Evolutionary conservation across 495 filamentous ascomycete genomes (phyloP), one percentile per base, ranked within the genome.

Genomic region (Xylaria nigripes): DNA sequence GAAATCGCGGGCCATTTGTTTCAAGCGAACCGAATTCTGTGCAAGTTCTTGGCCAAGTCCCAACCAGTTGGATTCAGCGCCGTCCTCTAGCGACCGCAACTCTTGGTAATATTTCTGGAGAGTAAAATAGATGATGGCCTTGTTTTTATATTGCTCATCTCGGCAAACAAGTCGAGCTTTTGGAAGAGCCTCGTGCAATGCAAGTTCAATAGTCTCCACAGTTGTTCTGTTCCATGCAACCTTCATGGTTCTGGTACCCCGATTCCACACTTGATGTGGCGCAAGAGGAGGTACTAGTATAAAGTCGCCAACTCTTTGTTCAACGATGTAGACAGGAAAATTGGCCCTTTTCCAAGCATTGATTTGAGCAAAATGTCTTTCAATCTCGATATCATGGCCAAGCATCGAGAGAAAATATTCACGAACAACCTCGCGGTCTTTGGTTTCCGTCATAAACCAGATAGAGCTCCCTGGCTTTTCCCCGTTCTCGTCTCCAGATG

Each of bases 61-160:
- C 19, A 75, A 60, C 48, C 67, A 59, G 16, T 65, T 64, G 42
- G 70, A 64, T 21, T 75, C 65, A 16, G 68, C 65, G 6, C 64
- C 74, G 38, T 71, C 68, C 55, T 79, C 77, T 27, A 79, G 66
- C 6, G 76, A 69, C 25, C 72, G 62, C 10, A 96, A 76, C 41
- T 87, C 70, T 2, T 70, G 68, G 30, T 83, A 85, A 56, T 96
- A 96, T 50, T 86, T 86, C 1, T 83, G 72, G 9, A 96, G 75
- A 0, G 89, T 85, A 66, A 82, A 93, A 63, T 86, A 95, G 24
- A 96, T 78, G 54, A 97, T 96, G 16, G 91, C 87, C 63, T 96
- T 96, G 72, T 92, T 95, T 67, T 97, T 98, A 75, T 98, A 98
- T 65, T 96, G 89, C 61, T 98, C 93, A 57, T 98, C 93, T n/a